Conservation (phyloP, 139 green algal genomes). For the Ettlia oleoabundans region DNA sequence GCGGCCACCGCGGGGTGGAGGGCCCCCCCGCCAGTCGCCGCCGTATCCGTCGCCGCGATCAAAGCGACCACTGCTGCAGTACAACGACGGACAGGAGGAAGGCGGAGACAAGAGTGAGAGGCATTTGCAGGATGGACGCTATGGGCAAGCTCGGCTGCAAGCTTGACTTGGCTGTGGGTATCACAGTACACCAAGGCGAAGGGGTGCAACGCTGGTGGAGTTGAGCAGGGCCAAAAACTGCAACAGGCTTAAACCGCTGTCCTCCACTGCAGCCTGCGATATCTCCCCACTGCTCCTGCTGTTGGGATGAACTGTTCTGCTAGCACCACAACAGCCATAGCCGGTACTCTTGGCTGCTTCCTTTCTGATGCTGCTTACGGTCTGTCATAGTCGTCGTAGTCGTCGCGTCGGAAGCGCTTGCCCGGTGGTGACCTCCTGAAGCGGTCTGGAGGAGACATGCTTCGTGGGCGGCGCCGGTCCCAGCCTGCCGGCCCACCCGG, state of each 20-base stretch:
- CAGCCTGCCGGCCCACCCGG: slow-evolving; percentile 3
- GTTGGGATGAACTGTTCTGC: no score
- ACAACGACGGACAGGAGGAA: neutral
- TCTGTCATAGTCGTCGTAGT: slow-evolving; percentile 41
- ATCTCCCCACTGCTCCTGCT: no score
- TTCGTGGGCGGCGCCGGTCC: slow-evolving; percentile 26
- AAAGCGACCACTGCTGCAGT: slow-evolving; percentile 18
- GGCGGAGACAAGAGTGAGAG: no score
- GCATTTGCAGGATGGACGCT: no score
- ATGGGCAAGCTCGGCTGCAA: no score
- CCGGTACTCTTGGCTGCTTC: no score
- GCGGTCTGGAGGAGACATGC: slow-evolving; percentile 29
- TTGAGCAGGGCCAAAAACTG: no score
- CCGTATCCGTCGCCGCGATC: slow-evolving; percentile 10
- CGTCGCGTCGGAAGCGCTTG: slow-evolving; percentile 52
- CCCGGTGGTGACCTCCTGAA: slow-evolving; percentile 42
- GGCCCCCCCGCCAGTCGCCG: neutral
- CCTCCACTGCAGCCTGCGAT: no score
- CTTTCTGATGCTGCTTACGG: slow-evolving; percentile 30
- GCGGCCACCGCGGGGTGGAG: neutral
- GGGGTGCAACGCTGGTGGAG: neutral
- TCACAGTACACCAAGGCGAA: no score
- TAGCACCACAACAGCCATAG: no score
- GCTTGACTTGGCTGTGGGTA: no score
- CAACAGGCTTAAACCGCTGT: no score